Evolutionary conservation across 371 early-diverging fungal genomes (phyloP), one percentile per base, ranked within the genome.

Genomic region (Thermomucor indicae-seudaticae): DNA sequence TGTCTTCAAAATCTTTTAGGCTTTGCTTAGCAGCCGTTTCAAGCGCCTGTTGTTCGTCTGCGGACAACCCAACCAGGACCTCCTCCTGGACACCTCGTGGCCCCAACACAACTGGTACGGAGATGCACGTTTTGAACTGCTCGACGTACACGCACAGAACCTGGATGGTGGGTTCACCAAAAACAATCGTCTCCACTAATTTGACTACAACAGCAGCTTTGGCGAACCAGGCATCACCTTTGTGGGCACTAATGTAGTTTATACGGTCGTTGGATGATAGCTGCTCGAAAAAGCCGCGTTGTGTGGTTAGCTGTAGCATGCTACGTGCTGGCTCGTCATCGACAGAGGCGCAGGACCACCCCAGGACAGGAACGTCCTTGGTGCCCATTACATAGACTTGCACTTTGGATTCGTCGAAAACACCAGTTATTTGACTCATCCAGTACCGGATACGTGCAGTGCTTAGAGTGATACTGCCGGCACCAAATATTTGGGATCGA

Each of bases 211-310:
- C 75, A n/a, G 84, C 84, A 11, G 84, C 91, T 34, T 83, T 81
- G 19, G 92, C 92, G 61, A 76, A 92, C 65, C 85, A 81, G 0
- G 92, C 90, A 8, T 83, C 80, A 8, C 92, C 92, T 57, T 92
- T 92, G 45, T 79, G 66, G 8, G 86, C 81, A 25, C 85, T 87
- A 50, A 92, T 91, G 38, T 72, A 70, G 37, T 85, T 79, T 2
- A 85, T 85, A 60, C 55, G 47, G 32, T 85, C 84, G 51, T 59
- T 67, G 23, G 74, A 69, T 7, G 86, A 78, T 30, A 75, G 55
- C 16, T 77, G 57, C 24, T 75, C 77, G 14, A 83, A 50, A 2
- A 47, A 48, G 3, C 63, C 62, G 27, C 58, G 53, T 40, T 86
- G 67, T 11, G 77, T 30, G 4, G 41, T 47, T 35, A 78, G 12